A percentile compares a stretch with the other conserved stretches of the same genome.
These are phyloP conservation scores for Calophaca sinica DNA, from an alignment of 306 rosid species.

Conservation along the genomic window DNA sequence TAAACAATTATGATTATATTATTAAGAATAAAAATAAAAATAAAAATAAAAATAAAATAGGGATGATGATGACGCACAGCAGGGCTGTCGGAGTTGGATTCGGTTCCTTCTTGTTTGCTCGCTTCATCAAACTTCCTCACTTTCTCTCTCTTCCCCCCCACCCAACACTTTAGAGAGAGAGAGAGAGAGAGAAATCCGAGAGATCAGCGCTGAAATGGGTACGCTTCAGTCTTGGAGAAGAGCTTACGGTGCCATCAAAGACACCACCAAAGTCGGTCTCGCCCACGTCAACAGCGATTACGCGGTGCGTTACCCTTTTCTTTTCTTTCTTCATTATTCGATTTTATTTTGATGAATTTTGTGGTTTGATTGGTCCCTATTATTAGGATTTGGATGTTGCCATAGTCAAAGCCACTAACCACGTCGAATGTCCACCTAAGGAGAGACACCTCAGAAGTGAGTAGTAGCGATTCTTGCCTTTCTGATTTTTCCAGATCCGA, in stretches of 20 bases:
- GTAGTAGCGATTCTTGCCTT: conserved; percentile 35
- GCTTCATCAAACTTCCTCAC: conserved; percentile 18
- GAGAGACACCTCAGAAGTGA: conserved; percentile 93
- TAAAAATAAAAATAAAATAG: neutral
- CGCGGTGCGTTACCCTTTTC: conserved; percentile 52
- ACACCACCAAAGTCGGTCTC: conserved; percentile 97
- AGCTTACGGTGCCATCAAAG: conserved; percentile 97
- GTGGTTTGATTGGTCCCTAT: conserved; percentile 40
- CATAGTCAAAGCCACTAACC: conserved; percentile 97
- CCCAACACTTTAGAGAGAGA: conserved; percentile 40
- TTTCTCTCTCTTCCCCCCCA: conserved; percentile 54
- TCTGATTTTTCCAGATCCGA: conserved; percentile 53
- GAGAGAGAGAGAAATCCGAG: conserved; percentile 50
- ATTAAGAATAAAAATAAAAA: neutral
- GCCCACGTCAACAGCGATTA: conserved; percentile 99
- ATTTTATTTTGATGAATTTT: neutral
- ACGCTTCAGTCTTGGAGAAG: conserved; percentile 98
- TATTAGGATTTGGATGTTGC: conserved; percentile 99
- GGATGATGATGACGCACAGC: conserved; percentile 41
- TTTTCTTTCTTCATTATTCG: conserved; percentile 1
- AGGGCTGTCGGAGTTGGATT: conserved; percentile 36
- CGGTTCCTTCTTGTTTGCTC: conserved; percentile 35
- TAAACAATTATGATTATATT: neutral
- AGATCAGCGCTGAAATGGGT: conserved; percentile 67
- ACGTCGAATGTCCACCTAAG: conserved; percentile 96